A percentile compares a stretch with the other conserved stretches of the same genome.
Evolutionary conservation across 805 yeast species (phyloP).

Genomic region (Candida nanaspora): DNA sequence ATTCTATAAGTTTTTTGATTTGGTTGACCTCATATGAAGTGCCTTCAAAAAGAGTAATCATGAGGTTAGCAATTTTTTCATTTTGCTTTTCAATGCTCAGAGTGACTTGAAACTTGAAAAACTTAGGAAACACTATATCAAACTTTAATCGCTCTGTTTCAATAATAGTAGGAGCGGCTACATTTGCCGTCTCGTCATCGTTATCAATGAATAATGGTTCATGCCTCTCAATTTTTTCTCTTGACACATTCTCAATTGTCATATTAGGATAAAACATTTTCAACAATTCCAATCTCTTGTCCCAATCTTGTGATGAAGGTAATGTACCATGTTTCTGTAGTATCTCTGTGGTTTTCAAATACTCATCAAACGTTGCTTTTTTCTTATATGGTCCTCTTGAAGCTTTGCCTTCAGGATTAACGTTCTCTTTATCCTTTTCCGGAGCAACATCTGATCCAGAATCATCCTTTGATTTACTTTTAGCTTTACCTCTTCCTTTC

Average conservation of each 20-base stretch:
- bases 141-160: not conserved
- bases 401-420: too few species aligned
- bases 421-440: constrained; percentile 3
- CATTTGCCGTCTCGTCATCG: not conserved
- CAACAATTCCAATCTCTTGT: constrained; percentile 13
- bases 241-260: constrained; percentile 9
- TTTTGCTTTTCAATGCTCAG: constrained; percentile 5
- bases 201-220: not conserved
- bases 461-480: not conserved
- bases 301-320: constrained; percentile 21
- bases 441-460: constrained; percentile 7
- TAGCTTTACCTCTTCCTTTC: not conserved
- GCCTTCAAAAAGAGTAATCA: constrained; percentile 5
- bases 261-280: constrained; percentile 21
- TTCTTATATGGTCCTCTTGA: too few species aligned
- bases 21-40: constrained; percentile 9
- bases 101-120: constrained; percentile 9
- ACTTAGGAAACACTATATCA: constrained; percentile 1
- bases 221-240: too few species aligned
- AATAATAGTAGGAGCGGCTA: not conserved
- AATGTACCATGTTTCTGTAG: constrained; percentile 16
- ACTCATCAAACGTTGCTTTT: constrained; percentile 4
- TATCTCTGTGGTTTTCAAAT: constrained; percentile 10
- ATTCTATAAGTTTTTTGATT: constrained; percentile 8
- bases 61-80: constrained; percentile 9